Percentiles rank a stretch among this genome's conserved stretches.
Evolutionary conservation across 192 early-diverging fungal species (phyloP).

Genomic region (Coemansia sp.): DNA sequence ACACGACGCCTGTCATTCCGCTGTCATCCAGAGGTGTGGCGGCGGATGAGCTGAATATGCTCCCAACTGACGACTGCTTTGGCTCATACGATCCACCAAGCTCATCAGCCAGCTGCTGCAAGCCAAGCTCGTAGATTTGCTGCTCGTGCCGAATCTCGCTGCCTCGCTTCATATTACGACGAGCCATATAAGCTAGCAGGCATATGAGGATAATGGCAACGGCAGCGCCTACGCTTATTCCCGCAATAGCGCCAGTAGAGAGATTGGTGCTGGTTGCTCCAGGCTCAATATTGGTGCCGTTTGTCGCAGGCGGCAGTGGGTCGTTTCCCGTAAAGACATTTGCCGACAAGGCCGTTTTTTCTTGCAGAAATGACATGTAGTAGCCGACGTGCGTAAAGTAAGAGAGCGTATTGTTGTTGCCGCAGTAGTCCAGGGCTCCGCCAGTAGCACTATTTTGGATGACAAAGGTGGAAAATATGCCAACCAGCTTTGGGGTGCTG

Average conservation of each 20-base stretch:
- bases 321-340: conserved; percentile 42
- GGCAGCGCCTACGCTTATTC: conserved; percentile 26
- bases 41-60: conserved; percentile 33
- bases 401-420: conserved; percentile 32
- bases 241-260: conserved; percentile 41
- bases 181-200: conserved; percentile 20
- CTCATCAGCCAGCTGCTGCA: conserved; percentile 50
- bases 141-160: conserved; percentile 30
- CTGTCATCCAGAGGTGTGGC: conserved; percentile 30
- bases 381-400: conserved; percentile 38
- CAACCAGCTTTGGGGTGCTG: conserved; percentile 32
- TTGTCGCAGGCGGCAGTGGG: conserved; percentile 14
- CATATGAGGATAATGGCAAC: conserved; percentile 24
- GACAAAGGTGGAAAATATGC: conserved; percentile 32
- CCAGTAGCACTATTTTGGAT: conserved; percentile 11
- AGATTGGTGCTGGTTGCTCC: not conserved
- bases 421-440: conserved; percentile 22
- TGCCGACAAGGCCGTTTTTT: conserved; percentile 22
- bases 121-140: conserved; percentile 45
- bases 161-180: conserved; percentile 15
- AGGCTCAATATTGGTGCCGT: conserved; percentile 4
- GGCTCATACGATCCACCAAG: conserved; percentile 49
- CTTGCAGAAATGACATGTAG: conserved; percentile 37
- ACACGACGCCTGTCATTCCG: conserved; percentile 17
- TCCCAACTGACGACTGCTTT: conserved; percentile 31